Base-by-base conservation (phyloP, 2,329 filamentous ascomycete genomes). In the Claviceps spartinae region DNA sequence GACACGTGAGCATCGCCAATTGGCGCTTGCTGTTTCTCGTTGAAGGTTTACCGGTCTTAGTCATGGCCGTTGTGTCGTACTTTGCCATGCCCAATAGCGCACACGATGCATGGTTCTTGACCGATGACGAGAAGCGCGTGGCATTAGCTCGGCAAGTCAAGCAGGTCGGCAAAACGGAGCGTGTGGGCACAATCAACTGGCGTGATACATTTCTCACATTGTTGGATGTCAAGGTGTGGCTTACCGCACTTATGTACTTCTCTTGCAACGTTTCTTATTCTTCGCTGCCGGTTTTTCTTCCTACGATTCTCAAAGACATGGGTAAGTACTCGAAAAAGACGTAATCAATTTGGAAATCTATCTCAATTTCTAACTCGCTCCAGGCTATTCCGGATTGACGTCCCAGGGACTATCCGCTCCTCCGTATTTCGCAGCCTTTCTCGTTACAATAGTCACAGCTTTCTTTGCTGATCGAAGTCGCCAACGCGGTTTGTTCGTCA, bases 1-100 rank as follows among this genome's bases (percentile, higher is more conserved):
- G 77, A 13, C 71, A 74, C 56, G 69, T 72, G 3, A 61, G 68
- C 11, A 65, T 86, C 42, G 74, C 78, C 6, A 78, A 74, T 53
- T 88, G 85, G 85, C 74, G 81, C 55, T 62, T 83, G 11, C 61
- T 86, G 56, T 81, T 84, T 62, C 67, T 85, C 4, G 76, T 85
- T 5, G 67, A 69, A 48, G 67, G 67, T 2, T 38, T 67, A 1
- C 63, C 66, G 0, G 65, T 67, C 1, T 46, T 67, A 22, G 9
- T 64, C 16, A 55, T 67, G 42, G 65, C 65, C 4, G 49, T 60
- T 4, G 52, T 65, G 16, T 59, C 64, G 1, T 65, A 60, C 42
- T 56, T 52, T 11, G 62, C 54, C 49, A 59, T 67, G 55, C 64
- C 65, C 3, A 51, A 52, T 45, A 48, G 46, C 41, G 46, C 55